Conservation (phyloP, 2,329 filamentous ascomycete species). For the Cladophialophora yegresii region DNA sequence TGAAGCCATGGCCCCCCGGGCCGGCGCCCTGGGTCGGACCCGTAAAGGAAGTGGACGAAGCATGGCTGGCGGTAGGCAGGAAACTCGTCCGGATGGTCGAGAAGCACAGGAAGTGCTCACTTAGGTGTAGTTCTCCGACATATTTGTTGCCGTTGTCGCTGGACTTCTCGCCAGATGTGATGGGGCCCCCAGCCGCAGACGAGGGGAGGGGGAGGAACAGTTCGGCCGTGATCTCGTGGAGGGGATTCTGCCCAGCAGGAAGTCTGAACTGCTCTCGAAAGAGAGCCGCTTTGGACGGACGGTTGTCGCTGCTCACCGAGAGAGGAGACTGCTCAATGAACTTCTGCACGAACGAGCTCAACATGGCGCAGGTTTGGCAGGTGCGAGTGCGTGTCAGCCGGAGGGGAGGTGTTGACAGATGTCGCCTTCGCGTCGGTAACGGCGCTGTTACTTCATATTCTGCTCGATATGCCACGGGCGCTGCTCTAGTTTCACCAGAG, state of each 20-base stretch:
- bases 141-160: constrained; percentile 77
- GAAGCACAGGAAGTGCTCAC: constrained; percentile 94
- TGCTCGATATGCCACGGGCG: not conserved
- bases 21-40: constrained; percentile 92
- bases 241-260: constrained; percentile 84
- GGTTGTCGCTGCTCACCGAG: constrained; percentile 70
- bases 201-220: constrained; percentile 79
- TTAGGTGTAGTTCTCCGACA: constrained; percentile 87
- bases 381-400: constrained; percentile 13
- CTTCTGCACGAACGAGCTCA: constrained; percentile 87
- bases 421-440: constrained; percentile 16
- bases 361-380: constrained; percentile 37
- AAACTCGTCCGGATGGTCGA: constrained; percentile 92
- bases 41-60: constrained; percentile 79
- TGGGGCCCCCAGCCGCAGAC: constrained; percentile 45
- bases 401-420: not conserved
- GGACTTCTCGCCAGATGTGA: constrained; percentile 62
- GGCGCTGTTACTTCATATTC: constrained; percentile 14
- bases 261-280: constrained; percentile 97
- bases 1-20: constrained; percentile 93
- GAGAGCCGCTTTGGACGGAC: constrained; percentile 83
- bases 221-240: constrained; percentile 96
- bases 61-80: constrained; percentile 73
- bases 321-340: constrained; percentile 87
- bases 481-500: constrained; percentile 9